Evolutionary conservation across 495 filamentous ascomycete genomes (phyloP), one percentile per base, ranked within the genome.

Genomic region (Alectoria sarmentosa): DNA sequence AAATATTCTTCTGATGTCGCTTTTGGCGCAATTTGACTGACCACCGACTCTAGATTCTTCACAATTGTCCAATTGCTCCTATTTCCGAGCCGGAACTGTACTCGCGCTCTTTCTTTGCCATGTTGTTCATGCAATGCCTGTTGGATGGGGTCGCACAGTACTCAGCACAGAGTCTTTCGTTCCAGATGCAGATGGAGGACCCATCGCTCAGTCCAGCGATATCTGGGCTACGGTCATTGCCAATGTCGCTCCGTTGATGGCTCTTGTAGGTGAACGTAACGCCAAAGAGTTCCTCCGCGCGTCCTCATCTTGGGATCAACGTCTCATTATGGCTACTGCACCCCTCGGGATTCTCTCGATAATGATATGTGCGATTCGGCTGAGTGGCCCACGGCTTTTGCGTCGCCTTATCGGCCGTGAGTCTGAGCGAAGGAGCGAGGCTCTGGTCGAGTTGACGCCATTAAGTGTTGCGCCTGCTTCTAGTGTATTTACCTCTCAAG

Each of bases 211-310:
- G 14, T 54, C 49, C 3, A 54, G 26, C 49, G 49, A 54, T 54
- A 14, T 54, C 17, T 54, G 49, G 49, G 26, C 26, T 54, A 17
- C 2, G 8, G 49, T 32, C 4, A 54, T 54, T n/a, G 19, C 57
- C 17, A 59, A 59, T 59, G 57, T 59, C 10, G 57, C 57, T 26
- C 57, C 57, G 10, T 14, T 38, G 0, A 59, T 59, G 57, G 19
- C 57, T 5, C 57, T 59, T 1, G 34, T 59, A 17, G 57, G 57
- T 34, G 60, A 62, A 15, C 30, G 60, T 30, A 62, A 62, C 41
- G 60, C 60, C 28, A 62, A 37, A 54, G 44, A 54, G 11, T 62
- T 62, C n/a, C 41, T 62, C 3, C 60, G 60, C 5, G 41, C 34
- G 15, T 48, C 60, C 13, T 62, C 60, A 4, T 62, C 60, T 34